These are phyloP conservation scores for Phialophora chinensis DNA, from an alignment of 2,329 filamentous ascomycete species.

Conservation along the genomic window DNA sequence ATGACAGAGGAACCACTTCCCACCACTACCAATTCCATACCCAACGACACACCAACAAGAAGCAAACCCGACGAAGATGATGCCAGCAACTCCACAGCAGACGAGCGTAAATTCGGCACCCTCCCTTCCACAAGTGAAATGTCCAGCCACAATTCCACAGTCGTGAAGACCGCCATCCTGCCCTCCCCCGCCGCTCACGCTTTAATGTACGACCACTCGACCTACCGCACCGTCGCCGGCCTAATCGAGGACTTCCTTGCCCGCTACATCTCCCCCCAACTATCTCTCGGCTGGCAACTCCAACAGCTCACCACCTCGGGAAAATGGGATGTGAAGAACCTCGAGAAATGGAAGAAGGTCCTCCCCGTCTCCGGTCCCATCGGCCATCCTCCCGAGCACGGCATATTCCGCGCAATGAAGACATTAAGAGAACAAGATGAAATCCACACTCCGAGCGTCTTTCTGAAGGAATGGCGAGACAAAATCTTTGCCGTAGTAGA, in stretches of 20 bases:
- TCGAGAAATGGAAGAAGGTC: constrained; percentile 86
- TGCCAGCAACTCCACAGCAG: constrained; percentile 47
- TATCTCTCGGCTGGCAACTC: constrained; percentile 88
- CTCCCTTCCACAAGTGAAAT: constrained; percentile 49
- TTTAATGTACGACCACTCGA: constrained; percentile 78
- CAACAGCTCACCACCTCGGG: constrained; percentile 85
- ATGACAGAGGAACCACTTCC: constrained; percentile 34
- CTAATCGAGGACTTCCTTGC: constrained; percentile 83
- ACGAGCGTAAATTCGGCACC: constrained; percentile 40
- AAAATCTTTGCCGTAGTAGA: constrained; percentile 80
- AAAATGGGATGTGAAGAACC: constrained; percentile 98
- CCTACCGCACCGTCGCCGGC: constrained; percentile 76
- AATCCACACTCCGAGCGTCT: constrained; percentile 74
- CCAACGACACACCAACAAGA: not conserved
- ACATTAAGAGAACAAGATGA: constrained; percentile 90
- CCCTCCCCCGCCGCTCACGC: constrained; percentile 81
- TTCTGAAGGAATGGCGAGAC: constrained; percentile 70
- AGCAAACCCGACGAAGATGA: not conserved
- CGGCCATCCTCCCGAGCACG: constrained; percentile 50
- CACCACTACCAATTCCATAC: constrained; percentile 34
- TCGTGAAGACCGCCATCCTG: constrained; percentile 72
- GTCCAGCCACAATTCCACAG: constrained; percentile 45
- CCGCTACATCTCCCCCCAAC: constrained; percentile 73
- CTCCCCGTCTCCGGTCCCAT: constrained; percentile 79
- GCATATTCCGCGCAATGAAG: constrained; percentile 87